phyloP scores from a whole-genome alignment of 2,329 filamentous ascomycete species.

The Colletotrichum musicola region DNA sequence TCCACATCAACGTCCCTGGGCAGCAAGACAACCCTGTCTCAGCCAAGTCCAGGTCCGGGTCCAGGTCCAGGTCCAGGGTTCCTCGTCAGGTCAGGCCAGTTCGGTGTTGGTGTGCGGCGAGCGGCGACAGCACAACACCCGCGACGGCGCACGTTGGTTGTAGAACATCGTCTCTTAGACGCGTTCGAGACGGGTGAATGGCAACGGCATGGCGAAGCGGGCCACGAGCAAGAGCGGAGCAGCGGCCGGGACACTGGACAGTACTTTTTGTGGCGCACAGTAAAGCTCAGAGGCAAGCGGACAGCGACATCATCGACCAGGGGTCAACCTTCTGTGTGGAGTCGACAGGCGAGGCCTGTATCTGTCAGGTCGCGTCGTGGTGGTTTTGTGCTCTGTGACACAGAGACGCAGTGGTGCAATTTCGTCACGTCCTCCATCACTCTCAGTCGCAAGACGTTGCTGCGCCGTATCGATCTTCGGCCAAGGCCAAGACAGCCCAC shows the following conservation, averaged over 20 bases:
- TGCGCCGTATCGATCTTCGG: constrained; percentile 11
- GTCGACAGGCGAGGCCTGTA: constrained; percentile 26
- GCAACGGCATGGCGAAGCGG: neutral
- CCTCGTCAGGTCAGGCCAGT: neutral
- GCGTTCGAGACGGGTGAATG: neutral
- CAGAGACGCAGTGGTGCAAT: constrained; percentile 10
- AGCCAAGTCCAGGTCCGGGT: constrained; percentile 14
- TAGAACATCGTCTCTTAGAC: neutral
- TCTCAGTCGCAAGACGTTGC: constrained; percentile 1
- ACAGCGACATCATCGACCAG: constrained; percentile 35
- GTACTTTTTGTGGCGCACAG: neutral
- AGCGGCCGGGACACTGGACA: neutral
- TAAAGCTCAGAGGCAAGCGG: constrained; percentile 10
- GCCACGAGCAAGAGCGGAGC: neutral
- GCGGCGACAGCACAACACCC: neutral
- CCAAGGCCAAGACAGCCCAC: constrained; percentile 32
- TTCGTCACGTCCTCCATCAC: constrained; percentile 14
- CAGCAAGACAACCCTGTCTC: constrained; percentile 30
- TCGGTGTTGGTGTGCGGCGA: neutral
- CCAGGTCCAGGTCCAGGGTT: constrained; percentile 5
- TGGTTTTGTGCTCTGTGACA: constrained; percentile 16
- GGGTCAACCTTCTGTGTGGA: constrained; percentile 30
- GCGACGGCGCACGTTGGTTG: neutral
- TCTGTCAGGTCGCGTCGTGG: neutral
- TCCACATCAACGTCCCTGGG: constrained; percentile 23